Percentiles rank a stretch among this genome's conserved stretches.
These are phyloP conservation scores for Acanthamoeba castellanii DNA, from an alignment of 208 protist genomes.

Conservation along the genomic window DNA sequence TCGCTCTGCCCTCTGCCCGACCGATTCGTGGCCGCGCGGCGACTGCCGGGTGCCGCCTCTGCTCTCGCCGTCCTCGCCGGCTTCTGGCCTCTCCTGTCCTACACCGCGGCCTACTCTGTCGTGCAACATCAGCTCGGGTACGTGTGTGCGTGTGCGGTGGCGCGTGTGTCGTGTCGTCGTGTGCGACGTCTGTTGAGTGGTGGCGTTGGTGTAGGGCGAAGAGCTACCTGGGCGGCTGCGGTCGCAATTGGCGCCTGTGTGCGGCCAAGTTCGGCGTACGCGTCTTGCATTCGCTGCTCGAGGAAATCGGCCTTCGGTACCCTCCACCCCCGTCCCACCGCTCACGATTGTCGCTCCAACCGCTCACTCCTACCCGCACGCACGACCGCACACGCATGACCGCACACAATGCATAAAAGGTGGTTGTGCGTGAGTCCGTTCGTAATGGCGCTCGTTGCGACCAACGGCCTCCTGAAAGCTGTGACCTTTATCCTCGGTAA, in stretches of 20 bases:
- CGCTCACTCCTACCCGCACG: too few species aligned
- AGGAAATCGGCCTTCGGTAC: constrained; percentile 10
- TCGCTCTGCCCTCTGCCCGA: neutral
- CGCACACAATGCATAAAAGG: neutral
- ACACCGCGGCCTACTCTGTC: neutral
- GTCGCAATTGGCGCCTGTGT: neutral
- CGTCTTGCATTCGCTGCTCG: neutral
- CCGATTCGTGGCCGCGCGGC: neutral
- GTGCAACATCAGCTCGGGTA: neutral
- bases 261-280: neutral
- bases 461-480: neutral
- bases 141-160: neutral
- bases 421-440: constrained; percentile 23
- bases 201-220: neutral
- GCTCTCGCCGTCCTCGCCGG: neutral
- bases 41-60: neutral
- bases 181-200: too few species aligned
- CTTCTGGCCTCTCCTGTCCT: constrained; percentile 2
- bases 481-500: neutral
- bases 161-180: neutral
- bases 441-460: neutral
- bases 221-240: neutral
- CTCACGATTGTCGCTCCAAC: neutral
- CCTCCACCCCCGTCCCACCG: neutral
- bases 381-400: neutral